phyloP scores from a whole-genome alignment of 2,329 filamentous ascomycete species.

The Hypoxylon sp. region DNA sequence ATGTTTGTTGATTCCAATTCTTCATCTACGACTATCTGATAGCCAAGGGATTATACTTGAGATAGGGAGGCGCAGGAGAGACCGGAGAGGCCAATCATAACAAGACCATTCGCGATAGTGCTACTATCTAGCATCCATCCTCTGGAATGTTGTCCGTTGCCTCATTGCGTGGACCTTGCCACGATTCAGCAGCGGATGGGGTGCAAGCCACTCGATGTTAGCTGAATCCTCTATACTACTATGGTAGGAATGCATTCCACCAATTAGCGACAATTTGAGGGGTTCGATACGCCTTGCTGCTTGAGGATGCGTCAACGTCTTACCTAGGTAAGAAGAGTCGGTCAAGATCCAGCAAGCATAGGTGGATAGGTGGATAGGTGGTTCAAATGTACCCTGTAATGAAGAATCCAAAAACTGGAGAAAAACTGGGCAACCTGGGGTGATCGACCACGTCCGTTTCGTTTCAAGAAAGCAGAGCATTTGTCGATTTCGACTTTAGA shows the following conservation, averaged over 20 bases:
- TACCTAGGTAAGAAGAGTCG: slow-evolving; percentile 39
- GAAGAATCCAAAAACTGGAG: slow-evolving; percentile 39
- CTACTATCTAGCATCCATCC: slow-evolving; percentile 10
- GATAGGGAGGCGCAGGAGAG: slow-evolving; percentile 25
- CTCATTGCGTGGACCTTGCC: slow-evolving; percentile 32
- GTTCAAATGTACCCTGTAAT: slow-evolving; percentile 25
- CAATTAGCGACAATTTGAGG: slow-evolving; percentile 20
- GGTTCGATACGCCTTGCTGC: slow-evolving; percentile 31
- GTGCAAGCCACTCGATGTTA: slow-evolving; percentile 21
- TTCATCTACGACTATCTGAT: slow-evolving; percentile 3
- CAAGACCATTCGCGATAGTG: slow-evolving; percentile 29
- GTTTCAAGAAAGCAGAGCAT: slow-evolving; percentile 33
- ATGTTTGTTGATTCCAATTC: slow-evolving; percentile 5
- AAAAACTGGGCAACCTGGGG: slow-evolving; percentile 33
- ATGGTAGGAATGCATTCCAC: slow-evolving; percentile 25
- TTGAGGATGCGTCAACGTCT: slow-evolving; percentile 43
- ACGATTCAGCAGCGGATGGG: slow-evolving; percentile 16
- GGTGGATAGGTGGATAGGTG: slow-evolving; percentile 1
- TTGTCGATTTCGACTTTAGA: slow-evolving; percentile 33
- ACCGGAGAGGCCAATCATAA: slow-evolving; percentile 30
- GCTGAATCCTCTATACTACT: slow-evolving; percentile 16
- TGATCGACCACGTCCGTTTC: slow-evolving; percentile 35
- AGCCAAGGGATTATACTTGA: slow-evolving; percentile 6
- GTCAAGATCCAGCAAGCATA: slow-evolving; percentile 35
- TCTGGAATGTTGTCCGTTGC: slow-evolving; percentile 33